Evolutionary conservation across 768 basidiomycete genomes (phyloP).

Genomic region (Mycena indigotica): DNA sequence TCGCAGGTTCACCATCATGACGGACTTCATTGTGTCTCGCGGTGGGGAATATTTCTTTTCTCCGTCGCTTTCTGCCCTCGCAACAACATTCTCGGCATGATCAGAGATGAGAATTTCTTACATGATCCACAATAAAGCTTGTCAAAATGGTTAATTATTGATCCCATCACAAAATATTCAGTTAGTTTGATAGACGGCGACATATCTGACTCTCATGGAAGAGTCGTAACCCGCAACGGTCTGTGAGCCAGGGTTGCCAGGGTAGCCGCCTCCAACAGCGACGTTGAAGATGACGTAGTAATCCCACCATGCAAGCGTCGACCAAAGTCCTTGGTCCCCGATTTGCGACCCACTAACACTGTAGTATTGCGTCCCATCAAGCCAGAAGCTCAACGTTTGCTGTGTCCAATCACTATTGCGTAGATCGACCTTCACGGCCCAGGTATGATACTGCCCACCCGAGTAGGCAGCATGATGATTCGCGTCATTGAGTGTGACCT

Average conservation of each 20-base stretch:
- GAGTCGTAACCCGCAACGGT: slow-evolving; percentile 1
- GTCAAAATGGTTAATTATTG: no score
- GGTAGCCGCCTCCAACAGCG: slow-evolving; percentile 9
- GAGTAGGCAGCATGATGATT: not conserved
- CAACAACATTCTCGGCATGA: slow-evolving; percentile 15
- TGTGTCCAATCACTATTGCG: slow-evolving; percentile 9
- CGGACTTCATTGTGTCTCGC: slow-evolving; percentile 28
- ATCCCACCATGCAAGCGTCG: not conserved
- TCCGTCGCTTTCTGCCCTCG: slow-evolving; percentile 31
- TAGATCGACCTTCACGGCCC: slow-evolving; percentile 11
- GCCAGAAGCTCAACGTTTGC: slow-evolving; percentile 7
- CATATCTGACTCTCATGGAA: slow-evolving; percentile 8
- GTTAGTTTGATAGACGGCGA: slow-evolving; percentile 5
- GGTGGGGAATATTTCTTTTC: slow-evolving; percentile 36
- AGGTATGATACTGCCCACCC: slow-evolving; percentile 8
- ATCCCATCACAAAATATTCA: no score
- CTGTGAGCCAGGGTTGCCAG: slow-evolving; percentile 1
- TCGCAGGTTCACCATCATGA: slow-evolving; percentile 7
- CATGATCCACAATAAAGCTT: no score
- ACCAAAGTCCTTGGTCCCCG: not conserved
- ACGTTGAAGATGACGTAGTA: slow-evolving; percentile 4
- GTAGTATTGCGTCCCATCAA: slow-evolving; percentile 5
- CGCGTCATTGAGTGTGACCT: not conserved
- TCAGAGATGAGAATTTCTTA: not conserved
- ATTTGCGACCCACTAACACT: slow-evolving; percentile 1